Base-by-base conservation (phyloP, 306 rosid genomes). In the Vicia villosa region DNA sequence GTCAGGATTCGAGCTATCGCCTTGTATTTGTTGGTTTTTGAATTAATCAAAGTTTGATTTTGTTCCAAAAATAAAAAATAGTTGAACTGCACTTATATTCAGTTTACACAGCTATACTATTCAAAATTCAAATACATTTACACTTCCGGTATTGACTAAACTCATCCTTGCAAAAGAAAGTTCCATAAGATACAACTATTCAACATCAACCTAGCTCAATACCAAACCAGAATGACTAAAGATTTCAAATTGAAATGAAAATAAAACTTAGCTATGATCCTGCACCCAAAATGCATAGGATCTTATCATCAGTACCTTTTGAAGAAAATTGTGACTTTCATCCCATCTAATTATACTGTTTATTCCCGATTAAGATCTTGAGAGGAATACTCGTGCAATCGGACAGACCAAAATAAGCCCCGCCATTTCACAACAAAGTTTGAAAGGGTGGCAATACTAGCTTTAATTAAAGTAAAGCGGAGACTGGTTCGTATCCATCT, bases 401-500 rank as follows among this genome's bases (percentile, higher is more conserved):
- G 51, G 57, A 67, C 62, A 55, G 55, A 37, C 58, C 28, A 10
- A 70, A 66, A 74, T 67, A 55, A 38, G 65, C 47, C 49, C 21
- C 21, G 1, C 10, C 24, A 60, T 1, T 75, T 75, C 56, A 58
- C 19, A 62, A 62, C 36, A 2, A 57, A 55, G 77, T 81, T 38
- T 49, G 68, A 78, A 74, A 57, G 56, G 37, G 71, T 49, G 74
- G 66, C 41, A 3, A 6, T 57, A 78, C 86, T 76, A 21, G 71
- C 76, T 73, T 73, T 37, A 45, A 45, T 34, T 70, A 70, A 54
- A 78, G 72, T 75, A 77, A 67, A 68, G 87, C 47, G 3, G 92
- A 81, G 65, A 87, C 83, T 57, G 87, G 84, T 78, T 78, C 85
- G 70, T 85, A 94, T 20, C 97, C 97, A 63, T 83, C 86, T 34